These are phyloP conservation scores for Tolypocladium tundrense DNA, from an alignment of 2,329 filamentous ascomycete species.

Conservation along the genomic window DNA sequence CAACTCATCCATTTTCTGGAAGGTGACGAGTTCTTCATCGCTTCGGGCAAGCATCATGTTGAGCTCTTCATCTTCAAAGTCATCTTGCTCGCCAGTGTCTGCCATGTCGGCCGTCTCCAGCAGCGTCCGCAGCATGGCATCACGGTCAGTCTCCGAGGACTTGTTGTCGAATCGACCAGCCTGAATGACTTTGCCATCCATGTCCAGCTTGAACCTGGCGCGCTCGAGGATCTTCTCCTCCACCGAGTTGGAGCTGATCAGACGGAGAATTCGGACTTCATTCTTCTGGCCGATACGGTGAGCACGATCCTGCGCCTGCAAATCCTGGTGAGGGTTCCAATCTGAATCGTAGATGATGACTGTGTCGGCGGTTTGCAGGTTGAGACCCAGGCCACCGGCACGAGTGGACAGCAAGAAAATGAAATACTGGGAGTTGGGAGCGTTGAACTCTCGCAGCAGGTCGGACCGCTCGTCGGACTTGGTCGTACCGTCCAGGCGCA, in stretches of 20 bases:
- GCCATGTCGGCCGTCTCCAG: constrained; percentile 72
- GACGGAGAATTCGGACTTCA: constrained; percentile 87
- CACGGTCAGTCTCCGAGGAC: constrained; percentile 95
- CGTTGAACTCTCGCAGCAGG: constrained; percentile 80
- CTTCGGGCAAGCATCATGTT: constrained; percentile 89
- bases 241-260: constrained; percentile 94
- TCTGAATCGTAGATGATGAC: constrained; percentile 99
- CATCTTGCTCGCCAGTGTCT: constrained; percentile 68
- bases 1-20: constrained; percentile 77
- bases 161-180: constrained; percentile 99
- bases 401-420: constrained; percentile 98
- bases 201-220: constrained; percentile 95
- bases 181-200: constrained; percentile 99
- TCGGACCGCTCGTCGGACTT: constrained; percentile 97
- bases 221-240: constrained; percentile 98
- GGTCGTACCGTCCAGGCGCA: constrained; percentile 91
- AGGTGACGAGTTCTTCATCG: constrained; percentile 66
- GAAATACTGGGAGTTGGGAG: constrained; percentile 83
- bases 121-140: constrained; percentile 89
- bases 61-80: constrained; percentile 97
- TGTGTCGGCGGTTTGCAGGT: constrained; percentile 93
- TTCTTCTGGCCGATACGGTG: constrained; percentile 99
- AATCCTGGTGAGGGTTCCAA: constrained; percentile 98
- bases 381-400: constrained; percentile 94
- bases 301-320: constrained; percentile 98